Conservation (phyloP, 371 early-diverging fungal species). For the Mortierella sp. region DNA sequence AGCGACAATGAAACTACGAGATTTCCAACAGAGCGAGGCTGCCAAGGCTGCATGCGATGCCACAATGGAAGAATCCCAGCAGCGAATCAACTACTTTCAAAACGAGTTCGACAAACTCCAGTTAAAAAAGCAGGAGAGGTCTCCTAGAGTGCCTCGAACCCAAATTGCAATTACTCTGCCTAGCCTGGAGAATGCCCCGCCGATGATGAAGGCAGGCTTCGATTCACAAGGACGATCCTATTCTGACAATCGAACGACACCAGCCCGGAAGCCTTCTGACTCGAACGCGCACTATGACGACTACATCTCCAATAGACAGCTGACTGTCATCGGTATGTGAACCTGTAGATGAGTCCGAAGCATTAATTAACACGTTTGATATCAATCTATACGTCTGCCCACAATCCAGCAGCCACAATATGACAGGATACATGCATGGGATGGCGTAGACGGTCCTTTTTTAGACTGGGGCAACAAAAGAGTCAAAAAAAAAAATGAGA, state of each 20-base stretch:
- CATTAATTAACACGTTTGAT: no score
- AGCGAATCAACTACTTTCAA: constrained; percentile 84
- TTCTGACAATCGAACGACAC: not conserved
- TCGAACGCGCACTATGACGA: constrained; percentile 20
- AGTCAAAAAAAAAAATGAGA: not conserved
- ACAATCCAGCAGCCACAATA: no score
- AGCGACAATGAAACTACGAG: constrained; percentile 43
- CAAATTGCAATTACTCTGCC: constrained; percentile 49
- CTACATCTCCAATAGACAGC: constrained; percentile 24
- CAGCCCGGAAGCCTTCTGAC: constrained; percentile 16
- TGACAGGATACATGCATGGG: not conserved
- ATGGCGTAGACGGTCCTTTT: not conserved
- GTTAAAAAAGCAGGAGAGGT: constrained; percentile 24
- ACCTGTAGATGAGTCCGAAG: not conserved
- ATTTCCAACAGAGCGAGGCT: constrained; percentile 43
- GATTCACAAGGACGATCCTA: constrained; percentile 1
- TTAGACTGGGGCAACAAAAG: not conserved
- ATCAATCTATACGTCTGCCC: no score
- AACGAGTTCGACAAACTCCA: constrained; percentile 70
- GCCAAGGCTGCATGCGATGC: constrained; percentile 75
- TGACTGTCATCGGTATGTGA: constrained; percentile 47
- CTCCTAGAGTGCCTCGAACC: constrained; percentile 52
- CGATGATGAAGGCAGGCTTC: constrained; percentile 29
- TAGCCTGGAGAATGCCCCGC: constrained; percentile 56
- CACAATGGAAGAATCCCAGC: constrained; percentile 80